A percentile compares a stretch with the other conserved stretches of the same genome.
phyloP scores from a whole-genome alignment of 495 filamentous ascomycete species.

The Xeromyces bisporus region DNA sequence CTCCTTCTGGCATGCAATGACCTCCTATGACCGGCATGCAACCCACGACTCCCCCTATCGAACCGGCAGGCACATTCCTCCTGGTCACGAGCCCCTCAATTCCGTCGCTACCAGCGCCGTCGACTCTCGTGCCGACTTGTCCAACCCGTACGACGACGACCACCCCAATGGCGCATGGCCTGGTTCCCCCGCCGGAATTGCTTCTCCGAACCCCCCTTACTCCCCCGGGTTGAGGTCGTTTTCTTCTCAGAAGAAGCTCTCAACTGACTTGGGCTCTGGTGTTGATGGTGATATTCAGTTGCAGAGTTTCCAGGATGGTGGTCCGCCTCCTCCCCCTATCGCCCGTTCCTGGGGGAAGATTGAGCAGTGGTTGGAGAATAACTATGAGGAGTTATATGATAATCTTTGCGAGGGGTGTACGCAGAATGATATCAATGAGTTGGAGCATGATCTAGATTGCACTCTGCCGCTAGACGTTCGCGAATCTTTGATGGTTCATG shows the following conservation, averaged over 20 bases:
- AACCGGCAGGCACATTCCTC: conserved; percentile 62
- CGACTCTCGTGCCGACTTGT: conserved; percentile 60
- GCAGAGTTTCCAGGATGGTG: conserved; percentile 87
- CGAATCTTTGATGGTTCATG: conserved; percentile 78
- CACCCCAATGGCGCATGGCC: conserved; percentile 38
- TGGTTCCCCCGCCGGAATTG: conserved; percentile 39
- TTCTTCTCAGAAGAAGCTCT: conserved; percentile 38
- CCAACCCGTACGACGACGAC: conserved; percentile 58
- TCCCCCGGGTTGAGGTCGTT: conserved; percentile 77
- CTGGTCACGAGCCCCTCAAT: conserved; percentile 55
- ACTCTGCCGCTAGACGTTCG: conserved; percentile 86
- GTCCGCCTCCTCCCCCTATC: conserved; percentile 77
- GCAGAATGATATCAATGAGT: conserved; percentile 86
- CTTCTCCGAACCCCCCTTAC: conserved; percentile 50
- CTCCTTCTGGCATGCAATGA: conserved; percentile 96
- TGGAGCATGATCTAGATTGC: conserved; percentile 92
- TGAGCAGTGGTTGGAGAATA: conserved; percentile 81
- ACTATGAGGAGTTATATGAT: conserved; percentile 88
- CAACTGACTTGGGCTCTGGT: conserved; percentile 42
- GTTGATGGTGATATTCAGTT: conserved; percentile 78
- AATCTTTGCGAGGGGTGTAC: conserved; percentile 84
- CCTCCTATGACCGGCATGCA: conserved; percentile 60
- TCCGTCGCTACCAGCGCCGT: conserved; percentile 63
- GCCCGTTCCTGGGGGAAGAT: conserved; percentile 85
- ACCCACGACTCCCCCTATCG: conserved; percentile 75